These are phyloP conservation scores for Tothia fuscella DNA, from an alignment of 2,329 filamentous ascomycete genomes.

Conservation along the genomic window DNA sequence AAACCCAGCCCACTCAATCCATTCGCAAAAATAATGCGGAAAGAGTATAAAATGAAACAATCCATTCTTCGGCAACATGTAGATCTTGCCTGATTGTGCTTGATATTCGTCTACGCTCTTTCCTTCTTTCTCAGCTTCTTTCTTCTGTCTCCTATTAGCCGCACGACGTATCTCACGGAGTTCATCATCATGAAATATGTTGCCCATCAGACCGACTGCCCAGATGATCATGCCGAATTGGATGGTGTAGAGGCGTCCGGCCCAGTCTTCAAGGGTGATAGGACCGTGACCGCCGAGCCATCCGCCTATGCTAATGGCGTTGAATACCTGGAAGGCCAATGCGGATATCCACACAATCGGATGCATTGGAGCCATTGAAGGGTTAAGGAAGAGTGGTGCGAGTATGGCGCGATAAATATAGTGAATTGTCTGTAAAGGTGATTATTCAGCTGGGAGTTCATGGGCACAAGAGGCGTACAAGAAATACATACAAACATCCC, in stretches of 20 bases:
- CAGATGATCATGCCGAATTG: constrained; percentile 62
- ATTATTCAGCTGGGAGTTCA: not conserved
- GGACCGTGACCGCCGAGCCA: constrained; percentile 77
- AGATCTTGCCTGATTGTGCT: too few species aligned
- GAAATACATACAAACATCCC: constrained; percentile 44
- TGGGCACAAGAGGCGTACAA: not conserved
- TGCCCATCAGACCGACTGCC: constrained; percentile 61
- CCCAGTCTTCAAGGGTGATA: constrained; percentile 44
- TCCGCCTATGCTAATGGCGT: constrained; percentile 63
- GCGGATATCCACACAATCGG: constrained; percentile 52
- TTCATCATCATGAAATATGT: constrained; percentile 83
- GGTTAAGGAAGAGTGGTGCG: constrained; percentile 65
- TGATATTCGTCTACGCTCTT: constrained; percentile 47
- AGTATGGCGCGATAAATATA: constrained; percentile 83
- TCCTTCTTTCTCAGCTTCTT: constrained; percentile 29
- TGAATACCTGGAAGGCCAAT: constrained; percentile 64
- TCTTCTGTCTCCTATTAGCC: constrained; percentile 49
- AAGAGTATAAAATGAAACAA: constrained; percentile 75
- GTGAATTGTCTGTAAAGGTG: constrained; percentile 53
- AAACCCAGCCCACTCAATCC: constrained; percentile 91
- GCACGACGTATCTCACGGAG: constrained; percentile 73
- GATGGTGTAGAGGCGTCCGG: constrained; percentile 32
- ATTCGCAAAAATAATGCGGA: constrained; percentile 93
- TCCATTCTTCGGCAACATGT: constrained; percentile 73
- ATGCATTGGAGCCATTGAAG: constrained; percentile 88